phyloP scores from a whole-genome alignment of 2,329 filamentous ascomycete genomes.

The Arthrobotrys entomopaga region DNA sequence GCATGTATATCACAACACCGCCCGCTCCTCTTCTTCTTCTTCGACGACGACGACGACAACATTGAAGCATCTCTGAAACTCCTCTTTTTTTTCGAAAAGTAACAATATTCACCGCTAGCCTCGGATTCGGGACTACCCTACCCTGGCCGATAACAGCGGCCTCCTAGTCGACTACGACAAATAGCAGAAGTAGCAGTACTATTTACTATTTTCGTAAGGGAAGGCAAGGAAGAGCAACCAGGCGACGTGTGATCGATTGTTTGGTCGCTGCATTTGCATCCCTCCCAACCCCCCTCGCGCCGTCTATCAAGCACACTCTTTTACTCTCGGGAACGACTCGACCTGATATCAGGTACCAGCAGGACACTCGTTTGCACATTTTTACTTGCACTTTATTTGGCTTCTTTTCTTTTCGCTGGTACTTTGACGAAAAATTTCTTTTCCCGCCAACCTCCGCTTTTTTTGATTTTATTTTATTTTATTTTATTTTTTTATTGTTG shows the following conservation, averaged over 20 bases:
- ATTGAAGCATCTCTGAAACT: not conserved
- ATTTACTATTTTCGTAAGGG: too few relatives aligned
- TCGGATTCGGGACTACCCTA: too few relatives aligned
- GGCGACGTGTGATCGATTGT: constrained; percentile 15
- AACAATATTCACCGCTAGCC: too few relatives aligned
- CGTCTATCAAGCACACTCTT: not conserved
- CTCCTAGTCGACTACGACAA: not conserved
- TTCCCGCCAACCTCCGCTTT: constrained; percentile 22
- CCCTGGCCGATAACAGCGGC: not conserved
- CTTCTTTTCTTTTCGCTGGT: constrained; percentile 39
- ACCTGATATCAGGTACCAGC: constrained; percentile 26
- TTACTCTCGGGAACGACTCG: not conserved
- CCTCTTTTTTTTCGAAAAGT: too few relatives aligned
- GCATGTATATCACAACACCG: constrained; percentile 37
- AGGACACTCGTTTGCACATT: constrained; percentile 36
- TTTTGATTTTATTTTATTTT: constrained; percentile 1
- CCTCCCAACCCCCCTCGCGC: not conserved
- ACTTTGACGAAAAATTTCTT: constrained; percentile 47
- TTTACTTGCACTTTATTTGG: constrained; percentile 11
- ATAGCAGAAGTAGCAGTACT: too few relatives aligned
- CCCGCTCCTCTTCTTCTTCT: not conserved
- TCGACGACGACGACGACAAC: not conserved
- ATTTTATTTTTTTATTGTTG: constrained; percentile 9
- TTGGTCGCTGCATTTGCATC: constrained; percentile 14
- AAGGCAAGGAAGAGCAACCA: constrained; percentile 4